Base-by-base conservation (phyloP, 2,329 filamentous ascomycete genomes). In the Cytospora paraplurivora region DNA sequence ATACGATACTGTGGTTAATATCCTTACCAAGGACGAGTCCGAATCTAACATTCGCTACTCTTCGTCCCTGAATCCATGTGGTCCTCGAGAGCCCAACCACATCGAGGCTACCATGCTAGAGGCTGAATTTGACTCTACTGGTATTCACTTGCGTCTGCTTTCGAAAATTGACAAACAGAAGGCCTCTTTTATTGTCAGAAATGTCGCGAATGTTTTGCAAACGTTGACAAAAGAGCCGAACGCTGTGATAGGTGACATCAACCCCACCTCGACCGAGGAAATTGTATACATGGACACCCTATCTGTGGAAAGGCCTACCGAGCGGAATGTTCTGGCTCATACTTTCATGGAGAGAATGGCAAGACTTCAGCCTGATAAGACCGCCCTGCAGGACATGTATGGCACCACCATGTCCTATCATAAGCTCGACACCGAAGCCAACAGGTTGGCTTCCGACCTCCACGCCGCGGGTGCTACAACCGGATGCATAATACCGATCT, bases 401-500 rank as follows among this genome's bases (percentile, higher is more conserved):
- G 37, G 37, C 13, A 41, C 37, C 5, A 41, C 10, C 5, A 41
- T 41, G 11, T 41, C 37, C 37, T 41, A 41, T 11, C 37, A 41
- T 41, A 11, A 59, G 27, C 21, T 59, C 41, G 19, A 59, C 44
- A 49, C 38, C 7, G 8, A 33, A 6, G 44, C 63, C 19, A 59
- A 65, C 49, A n/a, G 21, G 17, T 8, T 65, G 7, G 59, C 63
- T 17, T n/a, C 32, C 32, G 21, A 41, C 34, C 59, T 65, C 19
- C 32, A 17, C 13, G 33, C 50, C 33, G 19, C 17, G 50, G 51
- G 56, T 44, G 37, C 27, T 4, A 50, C 7, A 37, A 35, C 49
- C 11, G 50, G 19, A 13, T 61, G 35, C 41, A 34, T 51, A 34
- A 34, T 55, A 32, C 59, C 15, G 53, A 68, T 11, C 58, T 69